Percentiles rank a stretch among this genome's conserved stretches.
phyloP scores from a whole-genome alignment of 345 rosid species.

The Gossypium ekmanianum region DNA sequence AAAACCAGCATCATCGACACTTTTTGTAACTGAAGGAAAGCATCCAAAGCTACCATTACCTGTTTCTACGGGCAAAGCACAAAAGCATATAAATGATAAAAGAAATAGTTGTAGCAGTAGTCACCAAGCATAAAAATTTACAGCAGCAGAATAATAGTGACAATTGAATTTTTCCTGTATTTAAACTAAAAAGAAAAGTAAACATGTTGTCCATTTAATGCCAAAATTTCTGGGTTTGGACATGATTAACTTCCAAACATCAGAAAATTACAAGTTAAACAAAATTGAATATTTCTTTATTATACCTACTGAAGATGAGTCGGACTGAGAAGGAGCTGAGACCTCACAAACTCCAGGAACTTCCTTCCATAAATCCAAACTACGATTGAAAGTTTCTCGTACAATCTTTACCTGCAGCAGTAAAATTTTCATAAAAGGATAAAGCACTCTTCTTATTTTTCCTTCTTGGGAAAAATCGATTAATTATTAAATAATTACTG shows the following conservation, averaged over 20 bases:
- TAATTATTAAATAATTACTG: neutral
- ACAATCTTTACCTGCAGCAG: conserved; percentile 70
- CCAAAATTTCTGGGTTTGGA: conserved; percentile 7
- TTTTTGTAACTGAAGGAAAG: conserved; percentile 40
- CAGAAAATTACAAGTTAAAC: conserved; percentile 8
- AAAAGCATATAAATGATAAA: conserved; percentile 15
- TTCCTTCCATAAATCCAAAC: conserved; percentile 77
- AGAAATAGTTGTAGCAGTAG: neutral
- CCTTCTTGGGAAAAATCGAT: neutral
- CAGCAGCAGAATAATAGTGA: neutral
- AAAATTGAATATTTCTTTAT: conserved; percentile 22
- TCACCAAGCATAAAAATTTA: neutral
- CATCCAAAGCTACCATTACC: conserved; percentile 48
- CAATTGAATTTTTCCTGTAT: neutral
- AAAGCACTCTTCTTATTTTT: neutral
- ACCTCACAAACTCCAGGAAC: conserved; percentile 42
- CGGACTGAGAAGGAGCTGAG: conserved; percentile 36
- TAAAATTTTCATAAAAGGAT: conserved; percentile 1
- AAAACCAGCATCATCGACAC: conserved; percentile 37
- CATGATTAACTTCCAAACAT: neutral
- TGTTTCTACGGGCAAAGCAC: conserved; percentile 32
- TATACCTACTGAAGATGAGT: conserved; percentile 46
- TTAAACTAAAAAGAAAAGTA: neutral
- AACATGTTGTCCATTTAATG: neutral
- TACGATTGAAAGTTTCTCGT: conserved; percentile 80